A percentile compares a stretch with the other conserved stretches of the same genome.
Conservation (phyloP, 208 protist genomes). For the Wallacemonas sp. region DNA sequence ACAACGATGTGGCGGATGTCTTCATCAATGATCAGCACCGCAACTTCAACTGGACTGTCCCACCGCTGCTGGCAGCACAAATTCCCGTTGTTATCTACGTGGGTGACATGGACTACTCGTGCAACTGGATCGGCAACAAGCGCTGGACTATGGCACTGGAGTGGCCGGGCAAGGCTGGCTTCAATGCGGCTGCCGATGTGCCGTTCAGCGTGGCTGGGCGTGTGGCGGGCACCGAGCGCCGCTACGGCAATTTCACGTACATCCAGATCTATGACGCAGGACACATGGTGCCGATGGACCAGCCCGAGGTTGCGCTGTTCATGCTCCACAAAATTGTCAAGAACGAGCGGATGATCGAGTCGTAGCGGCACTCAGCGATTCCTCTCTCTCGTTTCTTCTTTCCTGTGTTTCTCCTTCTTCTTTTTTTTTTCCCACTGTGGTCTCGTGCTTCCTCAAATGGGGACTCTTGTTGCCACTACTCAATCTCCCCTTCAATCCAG, state of each 20-base stretch:
- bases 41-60: constrained; percentile 34
- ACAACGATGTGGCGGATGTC: constrained; percentile 25
- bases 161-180: no score
- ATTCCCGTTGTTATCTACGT: constrained; percentile 76
- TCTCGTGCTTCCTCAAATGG: no score
- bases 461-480: no score
- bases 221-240: constrained; percentile 31
- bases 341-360: no score
- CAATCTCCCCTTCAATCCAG: no score
- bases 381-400: no score
- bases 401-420: no score
- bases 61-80: constrained; percentile 27
- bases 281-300: constrained; percentile 56
- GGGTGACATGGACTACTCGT: constrained; percentile 82
- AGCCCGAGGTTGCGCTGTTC: constrained; percentile 33
- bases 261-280: constrained; percentile 41
- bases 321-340: no score
- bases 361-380: no score
- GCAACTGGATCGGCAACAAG: constrained; percentile 81
- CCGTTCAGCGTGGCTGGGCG: constrained; percentile 80
- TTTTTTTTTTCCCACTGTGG: no score
- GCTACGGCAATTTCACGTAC: constrained; percentile 15
- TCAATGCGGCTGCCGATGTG: constrained; percentile 84
- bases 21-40: constrained; percentile 57
- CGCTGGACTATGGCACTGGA: no score